These are phyloP conservation scores for Tolypocladium album DNA, from an alignment of 2,329 filamentous ascomycete species.

Conservation along the genomic window DNA sequence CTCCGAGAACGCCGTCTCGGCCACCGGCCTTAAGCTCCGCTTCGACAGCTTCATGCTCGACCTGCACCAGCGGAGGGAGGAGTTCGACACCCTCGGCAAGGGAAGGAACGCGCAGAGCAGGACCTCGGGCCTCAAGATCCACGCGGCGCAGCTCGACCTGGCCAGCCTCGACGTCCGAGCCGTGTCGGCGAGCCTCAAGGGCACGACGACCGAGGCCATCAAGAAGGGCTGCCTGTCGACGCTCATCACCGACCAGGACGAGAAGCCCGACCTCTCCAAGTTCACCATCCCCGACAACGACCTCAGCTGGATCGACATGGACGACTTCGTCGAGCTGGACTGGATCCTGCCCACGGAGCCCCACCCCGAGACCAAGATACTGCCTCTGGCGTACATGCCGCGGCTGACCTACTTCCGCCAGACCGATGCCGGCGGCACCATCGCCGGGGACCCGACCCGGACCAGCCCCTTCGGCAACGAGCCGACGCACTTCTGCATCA, in stretches of 20 bases:
- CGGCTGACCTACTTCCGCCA: constrained; percentile 95
- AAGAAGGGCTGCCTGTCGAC: constrained; percentile 45
- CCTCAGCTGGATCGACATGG: constrained; percentile 97
- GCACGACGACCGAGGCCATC: constrained; percentile 67
- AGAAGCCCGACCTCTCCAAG: constrained; percentile 63
- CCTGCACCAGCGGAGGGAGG: constrained; percentile 84
- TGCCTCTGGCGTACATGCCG: constrained; percentile 87
- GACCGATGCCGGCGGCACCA: constrained; percentile 78
- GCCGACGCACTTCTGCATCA: constrained; percentile 88
- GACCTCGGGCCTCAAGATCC: constrained; percentile 90
- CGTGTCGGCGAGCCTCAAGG: constrained; percentile 80
- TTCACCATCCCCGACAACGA: constrained; percentile 96
- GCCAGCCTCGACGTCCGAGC: constrained; percentile 86
- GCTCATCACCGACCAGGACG: constrained; percentile 42
- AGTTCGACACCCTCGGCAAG: constrained; percentile 74
- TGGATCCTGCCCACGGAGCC: constrained; percentile 88
- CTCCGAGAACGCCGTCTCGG: constrained; percentile 64
- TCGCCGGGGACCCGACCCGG: constrained; percentile 68
- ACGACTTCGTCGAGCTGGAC: constrained; percentile 95
- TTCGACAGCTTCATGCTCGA: constrained; percentile 97
- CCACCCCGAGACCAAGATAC: constrained; percentile 86
- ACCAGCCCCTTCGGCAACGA: constrained; percentile 89
- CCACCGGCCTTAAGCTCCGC: constrained; percentile 91
- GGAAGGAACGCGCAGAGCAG: constrained; percentile 66
- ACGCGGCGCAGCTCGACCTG: constrained; percentile 86